phyloP scores from a whole-genome alignment of 371 early-diverging fungal species.

The Mucor circinelloides region DNA sequence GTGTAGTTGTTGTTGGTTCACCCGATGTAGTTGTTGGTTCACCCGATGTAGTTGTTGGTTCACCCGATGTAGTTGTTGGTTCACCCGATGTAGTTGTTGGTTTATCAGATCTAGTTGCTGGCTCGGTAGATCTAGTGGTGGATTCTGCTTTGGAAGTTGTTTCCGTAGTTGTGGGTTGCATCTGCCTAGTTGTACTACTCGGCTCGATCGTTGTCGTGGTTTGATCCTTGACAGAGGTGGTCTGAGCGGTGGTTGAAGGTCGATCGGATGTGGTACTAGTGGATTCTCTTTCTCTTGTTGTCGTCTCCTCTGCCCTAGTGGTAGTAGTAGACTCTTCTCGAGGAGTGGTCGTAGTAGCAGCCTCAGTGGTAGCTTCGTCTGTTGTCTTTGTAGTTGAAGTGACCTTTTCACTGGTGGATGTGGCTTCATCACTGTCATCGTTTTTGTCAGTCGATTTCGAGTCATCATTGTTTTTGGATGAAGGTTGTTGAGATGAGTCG shows the following conservation, averaged over 20 bases:
- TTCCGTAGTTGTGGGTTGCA: background rate
- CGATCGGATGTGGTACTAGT: background rate
- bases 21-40: background rate
- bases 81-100: background rate
- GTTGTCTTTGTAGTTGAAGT: background rate
- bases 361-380: too few relatives aligned
- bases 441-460: background rate
- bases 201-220: background rate
- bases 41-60: background rate
- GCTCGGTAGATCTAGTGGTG: background rate
- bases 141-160: background rate
- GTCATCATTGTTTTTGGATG: background rate
- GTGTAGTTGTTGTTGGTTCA: background rate
- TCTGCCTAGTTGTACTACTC: background rate
- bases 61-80: background rate
- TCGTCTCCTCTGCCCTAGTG: background rate
- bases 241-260: background rate
- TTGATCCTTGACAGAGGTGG: background rate
- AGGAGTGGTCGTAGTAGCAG: too few relatives aligned
- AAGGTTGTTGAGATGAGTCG: background rate
- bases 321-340: background rate
- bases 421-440: background rate
- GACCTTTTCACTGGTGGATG: background rate
- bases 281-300: background rate
- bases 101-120: background rate